Evolutionary conservation across 495 filamentous ascomycete genomes (phyloP).

Genomic region (Aspergillus cavernicola): DNA sequence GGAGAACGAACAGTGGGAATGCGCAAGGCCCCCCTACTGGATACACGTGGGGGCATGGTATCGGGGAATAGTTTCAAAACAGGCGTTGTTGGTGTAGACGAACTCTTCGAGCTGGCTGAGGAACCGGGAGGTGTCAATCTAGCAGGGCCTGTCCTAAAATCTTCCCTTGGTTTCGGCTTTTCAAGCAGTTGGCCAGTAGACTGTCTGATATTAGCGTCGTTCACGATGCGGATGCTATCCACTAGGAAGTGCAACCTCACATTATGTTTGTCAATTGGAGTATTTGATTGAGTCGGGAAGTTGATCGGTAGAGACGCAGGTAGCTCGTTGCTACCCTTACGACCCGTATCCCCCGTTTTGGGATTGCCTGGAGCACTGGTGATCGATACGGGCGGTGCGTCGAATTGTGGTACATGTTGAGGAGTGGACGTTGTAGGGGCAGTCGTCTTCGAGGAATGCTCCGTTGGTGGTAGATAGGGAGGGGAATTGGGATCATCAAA

Average conservation of each 20-base stretch:
- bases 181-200: background rate
- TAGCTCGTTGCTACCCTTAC: background rate
- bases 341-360: background rate
- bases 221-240: background rate
- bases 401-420: background rate
- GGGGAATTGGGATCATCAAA: constrained; percentile 29
- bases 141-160: background rate
- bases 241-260: background rate
- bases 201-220: constrained; percentile 1
- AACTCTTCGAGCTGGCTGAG: constrained; percentile 10
- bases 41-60: constrained; percentile 31
- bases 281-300: background rate
- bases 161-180: background rate
- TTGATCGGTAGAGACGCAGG: background rate
- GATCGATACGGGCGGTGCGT: background rate
- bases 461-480: constrained; percentile 26
- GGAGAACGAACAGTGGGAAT: constrained; percentile 19
- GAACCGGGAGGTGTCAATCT: background rate
- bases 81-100: constrained; percentile 15
- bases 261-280: background rate
- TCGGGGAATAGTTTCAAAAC: constrained; percentile 40
- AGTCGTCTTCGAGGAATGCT: background rate
- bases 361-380: background rate
- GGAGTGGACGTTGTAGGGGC: background rate
- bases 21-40: constrained; percentile 29